phyloP scores from a whole-genome alignment of 768 basidiomycete species.

The Boletus sp. region DNA sequence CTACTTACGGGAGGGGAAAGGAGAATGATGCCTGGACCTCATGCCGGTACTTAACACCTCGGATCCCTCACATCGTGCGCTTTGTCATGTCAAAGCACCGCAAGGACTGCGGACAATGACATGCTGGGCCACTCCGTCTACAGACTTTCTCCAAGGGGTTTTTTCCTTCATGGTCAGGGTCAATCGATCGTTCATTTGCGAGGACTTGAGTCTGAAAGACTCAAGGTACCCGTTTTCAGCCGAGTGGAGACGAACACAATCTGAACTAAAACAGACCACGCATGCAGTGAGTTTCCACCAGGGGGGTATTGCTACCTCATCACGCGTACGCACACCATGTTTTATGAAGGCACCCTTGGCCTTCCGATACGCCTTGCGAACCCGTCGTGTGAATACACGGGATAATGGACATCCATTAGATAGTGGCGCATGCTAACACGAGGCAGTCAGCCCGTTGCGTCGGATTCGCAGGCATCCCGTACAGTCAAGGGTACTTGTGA shows the following conservation, averaged over 20 bases:
- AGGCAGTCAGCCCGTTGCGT: not conserved
- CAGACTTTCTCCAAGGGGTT: not conserved
- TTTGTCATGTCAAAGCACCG: not conserved
- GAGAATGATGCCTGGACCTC: not conserved
- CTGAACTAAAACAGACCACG: constrained; percentile 11
- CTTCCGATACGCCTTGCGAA: constrained; percentile 1
- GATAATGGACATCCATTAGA: constrained; percentile 5
- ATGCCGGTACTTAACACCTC: not conserved
- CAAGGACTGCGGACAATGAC: not conserved
- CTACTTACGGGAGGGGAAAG: not conserved
- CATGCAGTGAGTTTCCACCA: not conserved
- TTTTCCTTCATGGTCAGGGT: constrained; percentile 6
- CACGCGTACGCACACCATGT: not conserved
- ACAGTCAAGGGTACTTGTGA: not conserved
- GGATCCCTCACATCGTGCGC: not conserved
- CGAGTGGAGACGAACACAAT: not conserved
- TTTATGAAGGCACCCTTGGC: constrained; percentile 17
- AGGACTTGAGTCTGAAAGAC: not conserved
- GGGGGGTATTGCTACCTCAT: not conserved
- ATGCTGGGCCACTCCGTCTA: not conserved
- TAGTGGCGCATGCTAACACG: constrained; percentile 17
- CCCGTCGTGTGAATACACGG: constrained; percentile 23
- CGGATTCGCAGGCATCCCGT: constrained; percentile 2
- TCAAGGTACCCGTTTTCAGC: not conserved
- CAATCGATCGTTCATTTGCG: not conserved